Conservation (phyloP, 2,329 filamentous ascomycete genomes). For the Botryotinia narcissicola region DNA sequence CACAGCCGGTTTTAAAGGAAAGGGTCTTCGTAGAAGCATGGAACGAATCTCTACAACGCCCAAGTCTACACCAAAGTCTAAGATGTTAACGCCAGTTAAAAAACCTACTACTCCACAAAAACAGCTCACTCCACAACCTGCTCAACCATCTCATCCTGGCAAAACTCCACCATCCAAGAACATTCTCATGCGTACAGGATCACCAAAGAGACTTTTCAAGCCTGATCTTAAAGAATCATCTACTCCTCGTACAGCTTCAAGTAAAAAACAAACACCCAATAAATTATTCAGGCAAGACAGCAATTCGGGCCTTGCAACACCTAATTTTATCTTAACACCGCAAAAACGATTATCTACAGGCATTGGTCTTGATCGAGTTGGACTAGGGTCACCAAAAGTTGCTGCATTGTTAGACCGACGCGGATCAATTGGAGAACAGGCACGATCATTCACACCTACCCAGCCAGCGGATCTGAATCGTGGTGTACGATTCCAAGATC, state of each 20-base stretch:
- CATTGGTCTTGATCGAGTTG: slow-evolving; percentile 65
- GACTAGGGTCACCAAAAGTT: slow-evolving; percentile 73
- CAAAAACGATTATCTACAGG: slow-evolving; percentile 61
- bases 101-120: slow-evolving; percentile 42
- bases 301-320: slow-evolving; percentile 56
- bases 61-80: slow-evolving; percentile 32
- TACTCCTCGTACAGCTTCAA: slow-evolving; percentile 37
- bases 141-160: slow-evolving; percentile 47
- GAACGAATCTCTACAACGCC: slow-evolving; percentile 44
- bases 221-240: slow-evolving; percentile 42
- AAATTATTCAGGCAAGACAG: slow-evolving; percentile 54
- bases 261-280: slow-evolving; percentile 41
- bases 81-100: slow-evolving; percentile 36
- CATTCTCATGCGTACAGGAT: slow-evolving; percentile 46
- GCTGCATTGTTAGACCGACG: slow-evolving; percentile 69
- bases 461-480: slow-evolving; percentile 40
- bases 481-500: slow-evolving; percentile 64
- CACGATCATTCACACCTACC: slow-evolving; percentile 60
- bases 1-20: slow-evolving; percentile 50
- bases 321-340: slow-evolving; percentile 62
- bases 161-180: slow-evolving; percentile 51
- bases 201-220: slow-evolving; percentile 47
- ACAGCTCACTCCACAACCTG: slow-evolving; percentile 45
- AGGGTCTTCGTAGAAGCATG: slow-evolving; percentile 49
- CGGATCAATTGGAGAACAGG: slow-evolving; percentile 66